Base-by-base conservation (phyloP, 1,284 basidiomycete species). In the Fomitopsis pinicola region DNA sequence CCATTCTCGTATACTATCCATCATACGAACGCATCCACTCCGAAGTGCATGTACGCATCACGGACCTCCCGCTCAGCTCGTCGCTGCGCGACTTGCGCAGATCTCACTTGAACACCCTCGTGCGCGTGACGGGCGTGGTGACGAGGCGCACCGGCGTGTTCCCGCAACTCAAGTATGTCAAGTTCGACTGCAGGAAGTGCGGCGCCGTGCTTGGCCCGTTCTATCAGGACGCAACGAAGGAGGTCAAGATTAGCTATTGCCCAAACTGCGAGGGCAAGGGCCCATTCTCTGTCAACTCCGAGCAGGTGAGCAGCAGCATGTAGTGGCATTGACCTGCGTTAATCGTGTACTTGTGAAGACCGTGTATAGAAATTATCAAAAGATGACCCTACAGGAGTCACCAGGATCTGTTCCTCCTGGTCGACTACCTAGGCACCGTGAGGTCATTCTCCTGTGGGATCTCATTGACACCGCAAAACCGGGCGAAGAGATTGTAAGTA, bases 151-250 rank as follows among this genome's bases (percentile, higher is more conserved):
- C 88, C 10, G 97, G 97, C 26, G 96, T 99, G 10, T 98, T 99
- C 77, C 97, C 97, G 14, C 97, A 99, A 76, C 81, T 99, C 66
- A 99, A 99, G 78, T 98, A 98, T 72, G 96, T 99, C 77, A 98
- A 98, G 74, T 99, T 99, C 70, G 95, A 99, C 76, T 99, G 97
- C 75, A 82, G 82, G 58, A 96, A 95, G 73, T 99, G 97, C 70
- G 91, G 91, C 17, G 91, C 90, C 26, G 87, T 94, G 12, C 82
- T 99, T 6, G 97, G 97, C 14, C 97, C 97, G 0, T 99, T 99
- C 80, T 97, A 94, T 75, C 97, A 99, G 78, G 97, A 99, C 76
- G 92, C 94, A 2, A 92, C 90, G 55, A 91, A 90, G 76, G 97
- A 99, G 76, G 89, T 99, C 67, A 94, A 87, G 77, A 91, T 99